A percentile compares a stretch with the other conserved stretches of the same genome.
phyloP scores from a whole-genome alignment of 768 basidiomycete genomes.

The Mycena alexandri region DNA sequence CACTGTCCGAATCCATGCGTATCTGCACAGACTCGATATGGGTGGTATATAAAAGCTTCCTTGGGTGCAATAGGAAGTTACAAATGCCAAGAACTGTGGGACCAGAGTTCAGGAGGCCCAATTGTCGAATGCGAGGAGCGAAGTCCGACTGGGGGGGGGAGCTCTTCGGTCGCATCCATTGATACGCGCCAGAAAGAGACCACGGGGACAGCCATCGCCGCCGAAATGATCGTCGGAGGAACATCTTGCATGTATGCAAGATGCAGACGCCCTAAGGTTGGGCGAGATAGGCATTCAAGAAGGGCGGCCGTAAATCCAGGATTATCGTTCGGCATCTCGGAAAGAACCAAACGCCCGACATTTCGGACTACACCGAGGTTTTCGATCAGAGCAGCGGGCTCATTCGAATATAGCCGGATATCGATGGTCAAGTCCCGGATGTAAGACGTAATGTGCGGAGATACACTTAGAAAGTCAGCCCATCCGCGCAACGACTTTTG shows the following conservation, averaged over 20 bases:
- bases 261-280: background rate
- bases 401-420: background rate
- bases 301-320: background rate
- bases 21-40: conserved; percentile 19
- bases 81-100: background rate
- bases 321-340: background rate
- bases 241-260: background rate
- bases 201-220: conserved; percentile 10
- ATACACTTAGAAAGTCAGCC: conserved; percentile 4
- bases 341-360: conserved; percentile 12
- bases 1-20: background rate
- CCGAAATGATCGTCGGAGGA: conserved; percentile 7
- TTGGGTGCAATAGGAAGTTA: conserved; percentile 8
- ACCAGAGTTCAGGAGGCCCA: background rate
- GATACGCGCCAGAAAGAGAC: conserved; percentile 3
- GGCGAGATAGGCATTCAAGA: conserved; percentile 7
- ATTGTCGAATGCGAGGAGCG: background rate
- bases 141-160: background rate
- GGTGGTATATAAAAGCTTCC: background rate
- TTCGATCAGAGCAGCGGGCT: background rate
- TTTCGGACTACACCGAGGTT: background rate
- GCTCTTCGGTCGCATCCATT: background rate
- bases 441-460: conserved; percentile 19
- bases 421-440: conserved; percentile 18
- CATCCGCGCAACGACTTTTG: too few relatives aligned